Evolutionary conservation across 805 yeast species (phyloP).

Genomic region (Diddensiella caesifluorescens): DNA sequence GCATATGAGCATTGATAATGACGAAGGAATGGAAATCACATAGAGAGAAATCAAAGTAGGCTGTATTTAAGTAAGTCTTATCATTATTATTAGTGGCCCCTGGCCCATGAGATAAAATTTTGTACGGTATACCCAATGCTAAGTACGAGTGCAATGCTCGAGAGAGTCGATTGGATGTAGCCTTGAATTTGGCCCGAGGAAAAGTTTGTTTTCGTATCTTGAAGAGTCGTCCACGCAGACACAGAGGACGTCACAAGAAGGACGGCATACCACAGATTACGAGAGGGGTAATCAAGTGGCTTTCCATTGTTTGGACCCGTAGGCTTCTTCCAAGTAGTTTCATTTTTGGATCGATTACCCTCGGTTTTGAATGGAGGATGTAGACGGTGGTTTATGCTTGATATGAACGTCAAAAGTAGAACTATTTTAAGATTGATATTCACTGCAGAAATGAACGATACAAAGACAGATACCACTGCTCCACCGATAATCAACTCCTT

Average conservation of each 20-base stretch:
- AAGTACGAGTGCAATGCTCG: conserved; percentile 1
- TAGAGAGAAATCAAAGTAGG: neutral
- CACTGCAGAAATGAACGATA: conserved; percentile 1
- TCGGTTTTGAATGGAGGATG: conserved; percentile 8
- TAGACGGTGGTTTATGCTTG: conserved; percentile 10
- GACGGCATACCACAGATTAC: conserved; percentile 6
- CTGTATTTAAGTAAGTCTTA: too few relatives aligned
- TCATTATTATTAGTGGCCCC: neutral
- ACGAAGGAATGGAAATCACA: conserved; percentile 1
- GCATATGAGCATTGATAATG: neutral
- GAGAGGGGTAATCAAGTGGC: conserved; percentile 8
- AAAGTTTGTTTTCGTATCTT: neutral
- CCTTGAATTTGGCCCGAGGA: neutral
- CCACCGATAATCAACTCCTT: conserved; percentile 4
- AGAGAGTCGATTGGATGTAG: conserved; percentile 4
- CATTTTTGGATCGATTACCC: neutral
- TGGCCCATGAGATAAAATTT: neutral
- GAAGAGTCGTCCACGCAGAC: neutral
- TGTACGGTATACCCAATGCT: neutral
- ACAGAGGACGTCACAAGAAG: neutral
- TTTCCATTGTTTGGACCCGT: neutral
- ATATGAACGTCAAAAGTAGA: conserved; percentile 7
- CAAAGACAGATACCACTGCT: conserved; percentile 3
- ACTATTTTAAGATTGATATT: conserved; percentile 8
- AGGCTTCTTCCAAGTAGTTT: neutral